phyloP scores from a whole-genome alignment of 208 protist species.

The Leishmania major region DNA sequence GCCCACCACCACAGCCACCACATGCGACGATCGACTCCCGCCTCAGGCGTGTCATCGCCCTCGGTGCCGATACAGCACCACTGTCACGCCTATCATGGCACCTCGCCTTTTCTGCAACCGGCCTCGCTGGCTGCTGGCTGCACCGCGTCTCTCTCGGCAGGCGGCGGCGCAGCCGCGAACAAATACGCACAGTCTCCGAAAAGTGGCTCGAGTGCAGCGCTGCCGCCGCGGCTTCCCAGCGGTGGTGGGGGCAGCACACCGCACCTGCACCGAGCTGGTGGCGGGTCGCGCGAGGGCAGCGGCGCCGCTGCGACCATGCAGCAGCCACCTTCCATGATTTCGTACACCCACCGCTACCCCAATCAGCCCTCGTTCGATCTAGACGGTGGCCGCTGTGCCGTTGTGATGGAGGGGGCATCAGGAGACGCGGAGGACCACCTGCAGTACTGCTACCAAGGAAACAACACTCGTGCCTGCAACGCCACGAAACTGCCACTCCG shows the following conservation, averaged over 20 bases:
- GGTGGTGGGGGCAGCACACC: neutral
- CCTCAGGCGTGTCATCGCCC: slow-evolving; percentile 10
- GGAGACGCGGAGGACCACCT: neutral
- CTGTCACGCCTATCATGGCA: slow-evolving; percentile 25
- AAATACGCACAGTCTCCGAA: slow-evolving; percentile 10
- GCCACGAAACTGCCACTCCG: neutral
- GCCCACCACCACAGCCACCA: slow-evolving; percentile 19
- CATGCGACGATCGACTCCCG: slow-evolving; percentile 2
- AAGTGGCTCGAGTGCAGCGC: slow-evolving; percentile 3
- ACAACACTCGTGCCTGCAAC: neutral
- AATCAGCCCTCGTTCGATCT: neutral
- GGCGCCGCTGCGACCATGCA: slow-evolving; percentile 30
- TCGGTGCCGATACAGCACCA: slow-evolving; percentile 15
- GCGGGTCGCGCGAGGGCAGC: slow-evolving; percentile 1
- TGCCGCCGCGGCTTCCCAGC: neutral
- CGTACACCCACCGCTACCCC: neutral
- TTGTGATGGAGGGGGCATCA: neutral
- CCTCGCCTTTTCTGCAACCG: slow-evolving; percentile 17
- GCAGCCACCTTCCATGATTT: slow-evolving; percentile 2
- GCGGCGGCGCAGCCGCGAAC: slow-evolving; percentile 4
- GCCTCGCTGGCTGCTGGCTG: neutral
- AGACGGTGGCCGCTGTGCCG: neutral
- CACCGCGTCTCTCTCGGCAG: neutral
- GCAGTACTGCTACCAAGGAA: neutral
- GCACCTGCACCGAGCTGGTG: neutral